Percentiles rank a stretch among this genome's conserved stretches.
Evolutionary conservation across 176 grass and related monocot genomes (phyloP).

Genomic region (Cenchrus americanus): DNA sequence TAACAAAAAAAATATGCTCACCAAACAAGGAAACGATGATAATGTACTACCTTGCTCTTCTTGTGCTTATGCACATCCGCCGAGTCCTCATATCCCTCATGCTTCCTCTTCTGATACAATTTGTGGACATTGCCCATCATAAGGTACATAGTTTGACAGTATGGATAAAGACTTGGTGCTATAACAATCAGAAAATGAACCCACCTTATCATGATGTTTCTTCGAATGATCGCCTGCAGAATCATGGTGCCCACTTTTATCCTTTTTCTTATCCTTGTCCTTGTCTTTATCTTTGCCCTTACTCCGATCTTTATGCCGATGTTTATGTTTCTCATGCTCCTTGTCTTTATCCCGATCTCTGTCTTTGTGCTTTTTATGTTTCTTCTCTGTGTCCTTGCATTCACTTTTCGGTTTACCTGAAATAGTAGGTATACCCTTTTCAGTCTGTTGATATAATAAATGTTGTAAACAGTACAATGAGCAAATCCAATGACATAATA

Average conservation of each 20-base stretch:
- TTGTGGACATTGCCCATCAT: background rate
- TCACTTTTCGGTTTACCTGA: constrained; percentile 76
- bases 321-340: constrained; percentile 97
- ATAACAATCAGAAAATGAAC: constrained; percentile 30
- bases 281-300: constrained; percentile 87
- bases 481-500: constrained; percentile 9
- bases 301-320: constrained; percentile 87
- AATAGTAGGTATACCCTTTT: constrained; percentile 87
- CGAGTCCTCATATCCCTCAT: constrained; percentile 59
- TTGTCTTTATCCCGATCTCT: constrained; percentile 92
- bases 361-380: constrained; percentile 92
- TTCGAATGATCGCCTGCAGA: constrained; percentile 71
- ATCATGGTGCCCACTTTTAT: constrained; percentile 92
- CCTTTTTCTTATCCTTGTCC: constrained; percentile 92
- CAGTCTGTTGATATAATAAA: constrained; percentile 50
- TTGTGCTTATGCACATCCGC: constrained; percentile 70
- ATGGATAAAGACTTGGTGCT: background rate
- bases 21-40: constrained; percentile 24
- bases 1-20: constrained; percentile 23
- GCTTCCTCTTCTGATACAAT: constrained; percentile 64
- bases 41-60: constrained; percentile 69
- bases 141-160: constrained; percentile 16
- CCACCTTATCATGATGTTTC: constrained; percentile 91
- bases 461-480: constrained; percentile 21
- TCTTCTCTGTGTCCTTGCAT: constrained; percentile 92